Conservation (phyloP, 2,329 filamentous ascomycete genomes). For the Helotiales sp. region DNA sequence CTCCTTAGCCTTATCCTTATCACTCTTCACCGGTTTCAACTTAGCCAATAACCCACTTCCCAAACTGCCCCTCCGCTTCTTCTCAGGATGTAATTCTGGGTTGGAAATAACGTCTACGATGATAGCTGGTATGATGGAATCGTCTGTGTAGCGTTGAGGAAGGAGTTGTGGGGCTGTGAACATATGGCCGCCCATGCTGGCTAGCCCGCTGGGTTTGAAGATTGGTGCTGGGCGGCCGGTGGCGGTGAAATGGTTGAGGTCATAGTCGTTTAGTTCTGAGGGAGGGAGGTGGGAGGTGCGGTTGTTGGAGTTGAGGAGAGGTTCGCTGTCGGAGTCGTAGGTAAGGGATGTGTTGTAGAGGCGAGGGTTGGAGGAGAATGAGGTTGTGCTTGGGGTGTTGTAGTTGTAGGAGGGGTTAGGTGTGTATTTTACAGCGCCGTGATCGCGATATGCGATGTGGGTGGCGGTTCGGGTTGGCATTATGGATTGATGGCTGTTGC, state of each 20-base stretch:
- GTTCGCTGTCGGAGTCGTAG: constrained; percentile 30
- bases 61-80: not conserved
- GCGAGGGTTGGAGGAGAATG: not conserved
- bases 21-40: constrained; percentile 2
- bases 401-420: not conserved
- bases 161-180: constrained; percentile 27
- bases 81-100: not conserved
- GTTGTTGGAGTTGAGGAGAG: constrained; percentile 16
- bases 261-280: constrained; percentile 9
- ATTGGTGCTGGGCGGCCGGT: constrained; percentile 27
- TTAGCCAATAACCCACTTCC: constrained; percentile 12
- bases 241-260: constrained; percentile 27
- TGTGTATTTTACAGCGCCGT: constrained; percentile 12
- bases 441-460: constrained; percentile 23
- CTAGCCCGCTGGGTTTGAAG: constrained; percentile 15
- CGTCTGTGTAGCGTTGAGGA: constrained; percentile 30
- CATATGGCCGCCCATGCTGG: constrained; percentile 20
- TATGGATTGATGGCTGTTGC: not conserved
- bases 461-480: constrained; percentile 6
- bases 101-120: constrained; percentile 19
- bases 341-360: not conserved
- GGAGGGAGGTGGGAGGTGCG: not conserved
- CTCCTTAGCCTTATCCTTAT: not conserved
- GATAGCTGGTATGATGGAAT: constrained; percentile 34
- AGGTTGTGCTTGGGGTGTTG: not conserved